Evolutionary conservation across 1,284 basidiomycete species (phyloP), one percentile per base, ranked within the genome.

Genomic region (Amylostereum areolatum): DNA sequence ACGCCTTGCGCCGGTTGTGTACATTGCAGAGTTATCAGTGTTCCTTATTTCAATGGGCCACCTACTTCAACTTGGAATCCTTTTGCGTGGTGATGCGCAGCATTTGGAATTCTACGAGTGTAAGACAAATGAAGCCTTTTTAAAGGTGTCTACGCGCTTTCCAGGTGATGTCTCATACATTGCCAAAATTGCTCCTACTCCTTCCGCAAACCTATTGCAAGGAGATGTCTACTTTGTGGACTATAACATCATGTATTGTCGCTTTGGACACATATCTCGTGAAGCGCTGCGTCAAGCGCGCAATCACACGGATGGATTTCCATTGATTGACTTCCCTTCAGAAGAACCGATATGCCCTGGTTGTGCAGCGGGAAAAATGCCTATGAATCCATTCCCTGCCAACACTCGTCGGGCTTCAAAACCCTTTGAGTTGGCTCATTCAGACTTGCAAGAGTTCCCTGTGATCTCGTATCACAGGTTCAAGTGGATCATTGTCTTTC

Each of bases 401-500:
- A 56, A 55, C 53, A 37, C 46, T 24, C 46, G 48, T 9, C 29
- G 52, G 8, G 52, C 57, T 10, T 31, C 42, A 27, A 30, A 34
- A 45, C 49, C 55, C 24, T 57, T 63, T 51, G 50, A 61, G 33
- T 28, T 52, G 3, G 55, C 62, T 37, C 61, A 63, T 50, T 60
- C 60, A 0, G 62, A 66, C 52, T 49, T 67, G 1, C 10, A 41
- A 24, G 39, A 41, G 18, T 57, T 56, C 18, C 55, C 60, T 2
- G 41, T 54, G 1, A 7, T 41, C 7, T 63, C 56, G 3, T 64
- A 64, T 46, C 52, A 57, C 37, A 51, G 48, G 18, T 60, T 55
- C 47, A 59, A 59, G 31, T 67, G 63, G 45, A 48, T 49, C 12
- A 54, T 67, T 7, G 56, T 59, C 0, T 58, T 70, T 34, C 36